These are phyloP conservation scores for Pichia gijzeniarum DNA, from an alignment of 805 yeast genomes.

Conservation along the genomic window DNA sequence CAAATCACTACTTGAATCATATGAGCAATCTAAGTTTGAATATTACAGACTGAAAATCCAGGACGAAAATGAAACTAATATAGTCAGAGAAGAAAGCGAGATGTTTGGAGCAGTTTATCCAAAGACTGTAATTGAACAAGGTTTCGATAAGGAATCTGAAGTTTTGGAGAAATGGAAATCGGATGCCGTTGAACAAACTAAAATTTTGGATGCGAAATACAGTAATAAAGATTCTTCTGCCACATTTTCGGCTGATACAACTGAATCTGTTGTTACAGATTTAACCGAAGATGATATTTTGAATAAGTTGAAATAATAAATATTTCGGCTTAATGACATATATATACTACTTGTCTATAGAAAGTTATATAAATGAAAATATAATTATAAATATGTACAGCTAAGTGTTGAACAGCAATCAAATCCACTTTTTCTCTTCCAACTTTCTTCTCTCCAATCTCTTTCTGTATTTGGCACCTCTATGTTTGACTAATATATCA, in stretches of 20 bases:
- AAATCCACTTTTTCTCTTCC: slow-evolving; percentile 35
- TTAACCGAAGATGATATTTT: slow-evolving; percentile 22
- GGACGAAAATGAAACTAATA: slow-evolving; percentile 65
- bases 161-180: slow-evolving; percentile 67
- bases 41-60: slow-evolving; percentile 82
- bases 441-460: slow-evolving; percentile 37
- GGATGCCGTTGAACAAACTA: slow-evolving; percentile 61
- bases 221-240: slow-evolving; percentile 25
- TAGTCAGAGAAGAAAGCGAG: slow-evolving; percentile 74
- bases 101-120: slow-evolving; percentile 80
- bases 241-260: slow-evolving; percentile 18
- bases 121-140: slow-evolving; percentile 55
- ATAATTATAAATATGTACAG: neutral
- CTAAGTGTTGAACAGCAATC: slow-evolving; percentile 2
- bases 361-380: neutral
- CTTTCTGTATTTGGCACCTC: slow-evolving; percentile 46
- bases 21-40: slow-evolving; percentile 81
- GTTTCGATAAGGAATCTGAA: slow-evolving; percentile 64
- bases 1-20: slow-evolving; percentile 52
- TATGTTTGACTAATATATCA: slow-evolving; percentile 55
- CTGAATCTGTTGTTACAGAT: slow-evolving; percentile 19
- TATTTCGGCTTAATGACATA: neutral
- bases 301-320: slow-evolving; percentile 8
- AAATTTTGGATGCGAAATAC: slow-evolving; percentile 42
- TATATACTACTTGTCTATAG: slow-evolving; percentile 3